Evolutionary conservation across 176 grass and related monocot genomes (phyloP), one percentile per base, ranked within the genome.

Genomic region (Puya raimondii): DNA sequence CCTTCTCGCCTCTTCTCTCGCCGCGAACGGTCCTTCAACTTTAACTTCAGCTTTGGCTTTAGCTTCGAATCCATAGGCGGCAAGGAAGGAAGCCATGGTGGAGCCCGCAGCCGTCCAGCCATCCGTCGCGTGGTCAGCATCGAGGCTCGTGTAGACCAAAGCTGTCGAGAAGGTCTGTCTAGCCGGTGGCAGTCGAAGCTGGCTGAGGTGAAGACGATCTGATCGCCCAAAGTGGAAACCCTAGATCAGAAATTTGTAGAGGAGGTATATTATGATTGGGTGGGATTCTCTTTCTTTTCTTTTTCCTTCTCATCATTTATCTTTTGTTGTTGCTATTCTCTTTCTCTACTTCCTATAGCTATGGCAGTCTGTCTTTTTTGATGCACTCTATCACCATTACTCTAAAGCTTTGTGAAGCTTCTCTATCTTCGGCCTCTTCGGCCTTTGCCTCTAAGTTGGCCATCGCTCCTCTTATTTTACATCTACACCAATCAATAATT

Each of bases 161-260:
- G 95, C 90, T 11, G 83, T 93, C 68, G 95, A 99, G 82, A 99
- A 99, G 76, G 95, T 99, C 51, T 88, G 63, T 99, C 90, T 18
- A 90, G 87, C n/a, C 80, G 69, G 47, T 99, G 90, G 90, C 64
- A 88, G 50, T 75, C 70, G 0, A 93, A 82, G 78, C 85, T 82
- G 3, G 50, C 74, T 13, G 65, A 68, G n/a, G 52, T 58, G 42
- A 65, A 69, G n/a, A 26, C 49, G 23, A 68, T 68, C 29, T 59
- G 18, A 63, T 61, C 14, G 15, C 65, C 58, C 16, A 65, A 77
- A 48, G 53, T 16, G 6, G 74, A 77, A 61, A 4, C 12, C 3
- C 26, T 77, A 33, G 74, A 77, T 54, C 49, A 14, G 16, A 66
- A 13, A 22, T 67, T 76, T 67, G 64, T 8, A 9, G 74, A 42